A percentile compares a stretch with the other conserved stretches of the same genome.
Conservation (phyloP, 2,329 filamentous ascomycete genomes). For the Trichoderma koningii region DNA sequence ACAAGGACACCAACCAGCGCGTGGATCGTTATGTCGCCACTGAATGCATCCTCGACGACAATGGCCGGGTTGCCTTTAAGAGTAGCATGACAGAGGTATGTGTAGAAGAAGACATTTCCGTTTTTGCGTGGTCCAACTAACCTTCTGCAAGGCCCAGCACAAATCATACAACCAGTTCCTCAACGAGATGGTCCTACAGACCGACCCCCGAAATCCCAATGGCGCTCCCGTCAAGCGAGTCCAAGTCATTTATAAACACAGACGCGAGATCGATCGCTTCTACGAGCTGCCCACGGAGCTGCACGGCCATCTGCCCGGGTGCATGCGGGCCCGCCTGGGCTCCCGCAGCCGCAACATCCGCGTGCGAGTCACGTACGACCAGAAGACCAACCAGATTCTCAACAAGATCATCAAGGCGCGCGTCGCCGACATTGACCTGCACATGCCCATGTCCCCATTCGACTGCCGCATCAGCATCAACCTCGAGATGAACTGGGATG, state of each 20-base stretch:
- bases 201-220: constrained; percentile 56
- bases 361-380: constrained; percentile 72
- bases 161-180: constrained; percentile 80
- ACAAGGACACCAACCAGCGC: constrained; percentile 70
- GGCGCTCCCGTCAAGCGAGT: constrained; percentile 50
- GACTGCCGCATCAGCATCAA: constrained; percentile 95
- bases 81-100: constrained; percentile 89
- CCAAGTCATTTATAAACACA: constrained; percentile 77
- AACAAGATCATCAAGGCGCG: constrained; percentile 89
- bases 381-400: constrained; percentile 68
- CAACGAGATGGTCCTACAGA: constrained; percentile 66
- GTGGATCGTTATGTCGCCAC: constrained; percentile 67
- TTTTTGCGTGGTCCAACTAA: constrained; percentile 30
- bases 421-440: constrained; percentile 85
- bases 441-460: constrained; percentile 73
- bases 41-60: constrained; percentile 68
- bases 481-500: constrained; percentile 85
- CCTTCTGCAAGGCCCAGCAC: constrained; percentile 70
- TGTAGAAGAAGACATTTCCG: constrained; percentile 20
- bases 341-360: constrained; percentile 49
- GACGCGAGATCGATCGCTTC: constrained; percentile 80
- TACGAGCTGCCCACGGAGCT: constrained; percentile 69
- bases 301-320: constrained; percentile 62
- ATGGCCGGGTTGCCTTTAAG: constrained; percentile 67
- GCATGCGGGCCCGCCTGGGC: constrained; percentile 60